Conservation (phyloP, 768 basidiomycete species). For the Tylopilus sp. region DNA sequence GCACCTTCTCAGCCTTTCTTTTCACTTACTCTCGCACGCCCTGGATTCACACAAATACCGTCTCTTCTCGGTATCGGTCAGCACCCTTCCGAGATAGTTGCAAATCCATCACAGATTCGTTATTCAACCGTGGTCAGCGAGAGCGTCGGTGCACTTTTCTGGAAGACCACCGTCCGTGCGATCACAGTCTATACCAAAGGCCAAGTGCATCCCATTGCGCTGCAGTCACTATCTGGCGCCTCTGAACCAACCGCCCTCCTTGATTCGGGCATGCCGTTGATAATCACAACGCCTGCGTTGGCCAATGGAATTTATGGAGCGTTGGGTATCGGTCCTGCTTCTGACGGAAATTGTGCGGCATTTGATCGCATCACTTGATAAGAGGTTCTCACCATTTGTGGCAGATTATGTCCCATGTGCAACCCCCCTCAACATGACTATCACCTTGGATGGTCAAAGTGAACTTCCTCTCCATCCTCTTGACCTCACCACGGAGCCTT, state of each 20-base stretch:
- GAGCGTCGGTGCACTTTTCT: conserved; percentile 45
- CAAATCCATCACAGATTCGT: conserved; percentile 47
- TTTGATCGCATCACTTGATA: background rate
- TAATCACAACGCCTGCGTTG: conserved; percentile 55
- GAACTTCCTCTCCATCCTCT: conserved; percentile 70
- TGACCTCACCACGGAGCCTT: conserved; percentile 57
- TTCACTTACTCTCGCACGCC: conserved; percentile 64
- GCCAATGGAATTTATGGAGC: conserved; percentile 81
- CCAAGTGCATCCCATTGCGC: conserved; percentile 32
- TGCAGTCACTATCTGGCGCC: conserved; percentile 42
- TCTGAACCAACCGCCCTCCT: conserved; percentile 62
- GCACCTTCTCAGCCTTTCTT: conserved; percentile 64
- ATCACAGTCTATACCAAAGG: conserved; percentile 62
- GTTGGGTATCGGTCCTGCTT: conserved; percentile 53
- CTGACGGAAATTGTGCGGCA: conserved; percentile 62
- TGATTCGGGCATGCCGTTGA: conserved; percentile 68
- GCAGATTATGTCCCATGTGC: conserved; percentile 74
- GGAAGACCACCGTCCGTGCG: conserved; percentile 56
- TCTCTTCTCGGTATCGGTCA: conserved; percentile 65
- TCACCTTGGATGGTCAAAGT: conserved; percentile 57
- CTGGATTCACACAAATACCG: conserved; percentile 54
- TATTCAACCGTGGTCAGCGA: conserved; percentile 49
- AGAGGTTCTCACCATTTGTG: conserved; percentile 7
- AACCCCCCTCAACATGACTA: conserved; percentile 67
- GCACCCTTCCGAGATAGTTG: conserved; percentile 54